Evolutionary conservation across 2,329 filamentous ascomycete species (phyloP).

Genomic region (Lachnellula suecica): DNA sequence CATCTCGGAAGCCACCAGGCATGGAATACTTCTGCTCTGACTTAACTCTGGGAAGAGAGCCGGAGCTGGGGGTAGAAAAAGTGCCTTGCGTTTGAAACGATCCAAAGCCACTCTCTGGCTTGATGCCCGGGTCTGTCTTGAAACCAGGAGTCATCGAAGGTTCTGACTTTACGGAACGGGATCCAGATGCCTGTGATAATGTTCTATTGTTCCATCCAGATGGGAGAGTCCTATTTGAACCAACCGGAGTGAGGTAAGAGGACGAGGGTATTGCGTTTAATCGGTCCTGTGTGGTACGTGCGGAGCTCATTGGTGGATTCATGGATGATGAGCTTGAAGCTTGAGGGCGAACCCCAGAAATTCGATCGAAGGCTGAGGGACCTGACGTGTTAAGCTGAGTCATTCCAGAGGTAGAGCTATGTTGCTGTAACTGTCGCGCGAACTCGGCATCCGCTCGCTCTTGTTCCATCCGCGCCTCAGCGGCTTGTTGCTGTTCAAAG

Average conservation of each 20-base stretch:
- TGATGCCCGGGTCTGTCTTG: not conserved
- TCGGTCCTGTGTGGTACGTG: constrained; percentile 28
- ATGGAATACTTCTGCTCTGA: constrained; percentile 3
- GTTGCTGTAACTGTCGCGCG: constrained; percentile 29
- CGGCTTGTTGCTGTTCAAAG: constrained; percentile 30
- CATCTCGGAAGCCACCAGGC: constrained; percentile 23
- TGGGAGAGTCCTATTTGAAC: constrained; percentile 10
- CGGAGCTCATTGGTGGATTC: constrained; percentile 4
- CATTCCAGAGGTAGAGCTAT: not conserved
- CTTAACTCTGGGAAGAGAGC: not conserved
- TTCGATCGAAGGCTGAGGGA: not conserved
- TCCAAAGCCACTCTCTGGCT: not conserved
- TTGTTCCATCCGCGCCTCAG: constrained; percentile 38
- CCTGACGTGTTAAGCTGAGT: not conserved
- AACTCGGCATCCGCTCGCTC: constrained; percentile 36
- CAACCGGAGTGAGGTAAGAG: too few species aligned
- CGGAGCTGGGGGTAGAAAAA: not conserved
- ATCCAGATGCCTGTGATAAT: not conserved
- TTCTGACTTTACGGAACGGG: constrained; percentile 8
- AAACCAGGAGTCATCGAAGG: constrained; percentile 7
- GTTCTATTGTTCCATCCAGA: not conserved
- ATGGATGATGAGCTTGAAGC: not conserved
- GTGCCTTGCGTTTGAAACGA: not conserved
- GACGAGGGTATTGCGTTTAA: constrained; percentile 26
- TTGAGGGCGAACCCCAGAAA: not conserved